Conservation (phyloP, 2,329 filamentous ascomycete species). For the Shiraia sp. region DNA sequence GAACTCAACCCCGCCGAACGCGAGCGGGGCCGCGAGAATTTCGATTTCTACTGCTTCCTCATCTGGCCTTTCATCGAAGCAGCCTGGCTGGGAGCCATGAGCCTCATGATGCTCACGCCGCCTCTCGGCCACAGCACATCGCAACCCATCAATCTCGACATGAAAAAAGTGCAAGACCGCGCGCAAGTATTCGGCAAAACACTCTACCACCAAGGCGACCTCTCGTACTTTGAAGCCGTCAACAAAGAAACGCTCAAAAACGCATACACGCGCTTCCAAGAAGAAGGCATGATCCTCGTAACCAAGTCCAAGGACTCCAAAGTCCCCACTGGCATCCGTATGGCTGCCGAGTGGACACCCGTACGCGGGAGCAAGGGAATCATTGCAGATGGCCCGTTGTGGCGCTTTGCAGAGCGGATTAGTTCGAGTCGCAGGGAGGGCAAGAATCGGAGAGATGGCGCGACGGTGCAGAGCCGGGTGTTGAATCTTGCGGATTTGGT, state of each 20-base stretch:
- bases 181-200: constrained; percentile 91
- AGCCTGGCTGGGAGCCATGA: constrained; percentile 87
- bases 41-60: constrained; percentile 97
- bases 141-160: constrained; percentile 72
- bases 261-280: constrained; percentile 82
- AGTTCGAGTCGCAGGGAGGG: constrained; percentile 82
- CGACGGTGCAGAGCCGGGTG: constrained; percentile 82
- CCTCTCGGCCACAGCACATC: constrained; percentile 52
- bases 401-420: constrained; percentile 91
- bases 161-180: constrained; percentile 75
- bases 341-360: constrained; percentile 77
- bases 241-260: constrained; percentile 98
- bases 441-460: constrained; percentile 93
- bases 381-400: constrained; percentile 74
- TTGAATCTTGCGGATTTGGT: constrained; percentile 75
- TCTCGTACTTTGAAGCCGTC: constrained; percentile 96
- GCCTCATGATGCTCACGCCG: constrained; percentile 82
- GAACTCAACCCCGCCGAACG: constrained; percentile 79
- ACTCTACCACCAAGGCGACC: constrained; percentile 93
- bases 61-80: constrained; percentile 99
- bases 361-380: constrained; percentile 60
- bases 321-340: constrained; percentile 63
- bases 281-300: constrained; percentile 84
- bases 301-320: constrained; percentile 68
- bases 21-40: constrained; percentile 83